Evolutionary conservation across 352 stramenopile genomes (phyloP).

Genomic region (Globisporangium abappressorium): DNA sequence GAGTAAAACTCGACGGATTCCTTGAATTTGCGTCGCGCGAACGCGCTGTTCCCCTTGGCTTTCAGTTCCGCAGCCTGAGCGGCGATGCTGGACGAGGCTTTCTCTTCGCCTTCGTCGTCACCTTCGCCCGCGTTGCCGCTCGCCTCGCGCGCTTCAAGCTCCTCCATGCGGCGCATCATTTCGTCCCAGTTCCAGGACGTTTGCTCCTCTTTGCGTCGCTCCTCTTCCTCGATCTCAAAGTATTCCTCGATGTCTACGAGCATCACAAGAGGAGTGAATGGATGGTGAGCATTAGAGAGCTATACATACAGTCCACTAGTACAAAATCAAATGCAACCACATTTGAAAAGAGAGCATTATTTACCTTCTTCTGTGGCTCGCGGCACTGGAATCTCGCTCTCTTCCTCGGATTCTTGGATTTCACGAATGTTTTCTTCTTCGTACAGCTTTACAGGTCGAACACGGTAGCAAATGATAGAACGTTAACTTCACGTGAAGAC

Average conservation of each 20-base stretch:
- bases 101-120: constrained; percentile 29
- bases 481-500: background rate
- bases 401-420: constrained; percentile 79
- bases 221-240: constrained; percentile 85
- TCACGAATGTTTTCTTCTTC: constrained; percentile 83
- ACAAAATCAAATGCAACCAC: background rate
- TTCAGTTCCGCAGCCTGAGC: constrained; percentile 40
- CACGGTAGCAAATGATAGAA: background rate
- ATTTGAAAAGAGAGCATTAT: background rate
- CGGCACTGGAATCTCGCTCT: constrained; percentile 54
- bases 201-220: constrained; percentile 49
- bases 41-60: constrained; percentile 75
- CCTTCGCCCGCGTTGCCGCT: constrained; percentile 26
- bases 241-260: constrained; percentile 66
- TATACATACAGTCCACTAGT: background rate
- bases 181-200: constrained; percentile 80
- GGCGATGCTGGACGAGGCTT: constrained; percentile 10
- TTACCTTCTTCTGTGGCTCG: constrained; percentile 61
- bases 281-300: background rate
- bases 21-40: constrained; percentile 71
- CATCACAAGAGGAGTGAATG: background rate
- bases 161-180: constrained; percentile 84
- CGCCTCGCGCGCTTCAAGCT: constrained; percentile 68
- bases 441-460: constrained; percentile 42
- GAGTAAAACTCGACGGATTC: constrained; percentile 84